A percentile compares a stretch with the other conserved stretches of the same genome.
Evolutionary conservation across 768 basidiomycete species (phyloP).

Genomic region (Amanita subjunquillea): DNA sequence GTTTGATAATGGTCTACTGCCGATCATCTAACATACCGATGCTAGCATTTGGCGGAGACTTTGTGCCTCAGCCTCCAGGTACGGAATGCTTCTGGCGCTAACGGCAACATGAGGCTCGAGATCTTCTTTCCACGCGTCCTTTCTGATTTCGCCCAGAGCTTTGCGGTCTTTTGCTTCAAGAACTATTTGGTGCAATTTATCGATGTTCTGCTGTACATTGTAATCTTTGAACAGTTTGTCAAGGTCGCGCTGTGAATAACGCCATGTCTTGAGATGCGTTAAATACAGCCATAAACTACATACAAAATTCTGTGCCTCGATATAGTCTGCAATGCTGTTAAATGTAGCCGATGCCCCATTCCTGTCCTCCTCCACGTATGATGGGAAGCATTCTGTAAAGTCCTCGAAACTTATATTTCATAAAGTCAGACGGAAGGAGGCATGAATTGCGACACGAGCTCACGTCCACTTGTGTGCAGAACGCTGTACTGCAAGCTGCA

Average conservation of each 20-base stretch:
- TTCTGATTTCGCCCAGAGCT: conserved; percentile 31
- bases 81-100: conserved; percentile 52
- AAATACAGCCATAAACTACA: conserved; percentile 14
- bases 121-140: conserved; percentile 57
- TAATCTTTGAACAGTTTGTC: conserved; percentile 64
- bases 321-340: conserved; percentile 60
- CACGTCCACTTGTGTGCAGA: conserved; percentile 53
- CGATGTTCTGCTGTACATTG: conserved; percentile 58
- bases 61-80: conserved; percentile 34
- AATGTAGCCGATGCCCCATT: conserved; percentile 51
- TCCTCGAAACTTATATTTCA: conserved; percentile 34
- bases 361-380: conserved; percentile 57
- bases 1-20: not conserved
- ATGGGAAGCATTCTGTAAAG: conserved; percentile 55
- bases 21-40: conserved; percentile 18
- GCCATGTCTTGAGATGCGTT: not conserved
- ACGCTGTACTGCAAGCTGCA: conserved; percentile 44
- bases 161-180: conserved; percentile 55
- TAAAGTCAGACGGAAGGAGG: not conserved
- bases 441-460: conserved; percentile 10
- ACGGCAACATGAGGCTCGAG: conserved; percentile 55
- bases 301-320: conserved; percentile 53
- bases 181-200: conserved; percentile 59
- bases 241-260: conserved; percentile 39
- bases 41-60: conserved; percentile 27